Evolutionary conservation across 2,329 filamentous ascomycete genomes (phyloP).

Genomic region (Lasiodiplodia gonubiensis): DNA sequence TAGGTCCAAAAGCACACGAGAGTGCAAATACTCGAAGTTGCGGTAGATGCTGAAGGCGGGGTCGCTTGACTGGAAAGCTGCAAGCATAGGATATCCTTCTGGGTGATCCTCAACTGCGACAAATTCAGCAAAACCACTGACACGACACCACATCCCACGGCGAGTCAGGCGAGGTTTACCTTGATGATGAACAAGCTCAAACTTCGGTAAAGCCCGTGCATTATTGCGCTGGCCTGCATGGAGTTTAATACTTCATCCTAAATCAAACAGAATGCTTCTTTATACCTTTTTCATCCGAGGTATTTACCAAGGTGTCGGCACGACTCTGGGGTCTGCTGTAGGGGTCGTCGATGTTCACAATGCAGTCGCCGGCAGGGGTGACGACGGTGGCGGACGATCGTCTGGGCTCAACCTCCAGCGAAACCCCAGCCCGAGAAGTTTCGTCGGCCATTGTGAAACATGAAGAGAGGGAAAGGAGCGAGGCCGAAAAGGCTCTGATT

Average conservation of each 20-base stretch:
- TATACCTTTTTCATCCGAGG: not conserved
- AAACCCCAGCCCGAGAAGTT: not conserved
- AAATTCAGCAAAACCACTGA: not conserved
- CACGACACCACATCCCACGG: not conserved
- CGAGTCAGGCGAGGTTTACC: not conserved
- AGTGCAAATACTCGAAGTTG: conserved; percentile 41
- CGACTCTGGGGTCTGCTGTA: not conserved
- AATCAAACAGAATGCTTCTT: too few species aligned
- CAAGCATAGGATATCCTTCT: conserved; percentile 40
- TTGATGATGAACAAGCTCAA: not conserved
- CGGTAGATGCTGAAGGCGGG: conserved; percentile 44
- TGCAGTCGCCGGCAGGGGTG: not conserved
- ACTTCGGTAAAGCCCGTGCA: not conserved
- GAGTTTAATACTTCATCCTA: too few species aligned
- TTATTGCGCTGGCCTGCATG: too few species aligned
- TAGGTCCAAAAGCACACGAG: conserved; percentile 41
- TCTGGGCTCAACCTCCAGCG: not conserved
- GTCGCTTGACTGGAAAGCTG: conserved; percentile 46
- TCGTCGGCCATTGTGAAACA: not conserved
- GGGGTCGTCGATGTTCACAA: not conserved
- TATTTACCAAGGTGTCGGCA: not conserved
- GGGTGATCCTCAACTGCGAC: conserved; percentile 38
- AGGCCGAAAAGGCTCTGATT: not conserved
- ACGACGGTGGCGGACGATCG: not conserved
- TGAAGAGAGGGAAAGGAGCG: not conserved